A percentile compares a stretch with the other conserved stretches of the same genome.
Conservation (phyloP, 306 rosid genomes). For the Vigna reflexopilosa region DNA sequence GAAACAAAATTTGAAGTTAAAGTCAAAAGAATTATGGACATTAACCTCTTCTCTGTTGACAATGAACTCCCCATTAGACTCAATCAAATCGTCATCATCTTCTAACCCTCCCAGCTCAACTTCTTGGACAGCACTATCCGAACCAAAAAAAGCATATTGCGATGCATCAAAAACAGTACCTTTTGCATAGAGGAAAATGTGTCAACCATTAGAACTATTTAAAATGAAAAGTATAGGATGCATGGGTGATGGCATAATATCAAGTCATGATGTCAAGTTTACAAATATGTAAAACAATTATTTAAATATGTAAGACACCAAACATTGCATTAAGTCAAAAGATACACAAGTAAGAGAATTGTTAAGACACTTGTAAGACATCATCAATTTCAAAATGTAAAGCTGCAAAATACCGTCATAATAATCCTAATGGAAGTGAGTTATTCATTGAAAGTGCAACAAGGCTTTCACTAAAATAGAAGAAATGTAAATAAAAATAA, state of each 20-base stretch:
- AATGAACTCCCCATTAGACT: constrained; percentile 78
- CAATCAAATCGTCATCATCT: constrained; percentile 58
- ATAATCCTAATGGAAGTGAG: not conserved
- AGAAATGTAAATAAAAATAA: not conserved
- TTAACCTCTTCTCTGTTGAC: constrained; percentile 69
- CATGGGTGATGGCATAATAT: not conserved
- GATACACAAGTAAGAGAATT: too few species aligned
- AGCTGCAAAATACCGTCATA: not conserved
- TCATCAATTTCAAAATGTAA: not conserved
- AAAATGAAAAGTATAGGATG: not conserved
- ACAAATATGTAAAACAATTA: too few species aligned
- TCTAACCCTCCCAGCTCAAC: constrained; percentile 94
- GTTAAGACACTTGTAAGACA: not conserved
- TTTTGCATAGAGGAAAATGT: constrained; percentile 40
- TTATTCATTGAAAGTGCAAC: constrained; percentile 1
- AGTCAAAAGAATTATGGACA: constrained; percentile 5
- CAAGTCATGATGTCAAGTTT: too few species aligned
- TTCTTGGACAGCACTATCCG: constrained; percentile 71
- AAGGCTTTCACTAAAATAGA: not conserved
- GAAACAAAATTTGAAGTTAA: not conserved
- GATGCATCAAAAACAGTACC: constrained; percentile 81
- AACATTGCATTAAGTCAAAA: too few species aligned
- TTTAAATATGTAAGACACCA: too few species aligned
- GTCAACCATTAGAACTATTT: constrained; percentile 24
- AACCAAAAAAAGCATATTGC: constrained; percentile 88